phyloP scores from a whole-genome alignment of 768 basidiomycete species.

The Amanita subjunquillea region DNA sequence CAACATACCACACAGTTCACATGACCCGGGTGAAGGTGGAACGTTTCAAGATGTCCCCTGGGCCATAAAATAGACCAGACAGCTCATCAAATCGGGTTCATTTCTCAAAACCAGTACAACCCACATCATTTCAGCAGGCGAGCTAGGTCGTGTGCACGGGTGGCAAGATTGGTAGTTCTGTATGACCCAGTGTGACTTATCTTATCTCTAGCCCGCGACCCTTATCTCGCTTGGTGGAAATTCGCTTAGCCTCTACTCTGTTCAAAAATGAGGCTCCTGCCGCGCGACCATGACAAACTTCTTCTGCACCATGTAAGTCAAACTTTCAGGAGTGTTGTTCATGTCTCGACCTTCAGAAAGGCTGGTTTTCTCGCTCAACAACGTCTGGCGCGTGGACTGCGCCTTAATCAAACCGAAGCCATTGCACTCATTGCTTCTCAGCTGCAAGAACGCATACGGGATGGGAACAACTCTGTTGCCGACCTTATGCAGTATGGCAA shows the following conservation, averaged over 20 bases:
- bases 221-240: not conserved
- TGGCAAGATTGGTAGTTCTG: too few species aligned
- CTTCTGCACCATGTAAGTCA: slow-evolving; percentile 1
- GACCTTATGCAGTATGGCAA: slow-evolving; percentile 95
- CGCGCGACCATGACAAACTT: slow-evolving; percentile 5
- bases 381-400: slow-evolving; percentile 86
- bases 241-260: not conserved
- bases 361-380: slow-evolving; percentile 88
- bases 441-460: slow-evolving; percentile 88
- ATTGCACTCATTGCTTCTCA: slow-evolving; percentile 86
- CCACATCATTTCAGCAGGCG: too few species aligned
- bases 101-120: too few species aligned
- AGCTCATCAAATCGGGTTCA: too few species aligned
- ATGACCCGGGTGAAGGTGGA: too few species aligned
- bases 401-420: slow-evolving; percentile 81
- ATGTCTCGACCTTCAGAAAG: slow-evolving; percentile 21
- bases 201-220: not conserved
- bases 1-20: too few species aligned
- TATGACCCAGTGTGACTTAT: not conserved
- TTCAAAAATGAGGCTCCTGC: slow-evolving; percentile 1
- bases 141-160: too few species aligned
- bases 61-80: too few species aligned
- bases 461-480: slow-evolving; percentile 78
- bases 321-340: not conserved
- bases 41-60: too few species aligned